A percentile compares a stretch with the other conserved stretches of the same genome.
phyloP scores from a whole-genome alignment of 1,139 yeast genomes.

The Kluyveromyces sp. region DNA sequence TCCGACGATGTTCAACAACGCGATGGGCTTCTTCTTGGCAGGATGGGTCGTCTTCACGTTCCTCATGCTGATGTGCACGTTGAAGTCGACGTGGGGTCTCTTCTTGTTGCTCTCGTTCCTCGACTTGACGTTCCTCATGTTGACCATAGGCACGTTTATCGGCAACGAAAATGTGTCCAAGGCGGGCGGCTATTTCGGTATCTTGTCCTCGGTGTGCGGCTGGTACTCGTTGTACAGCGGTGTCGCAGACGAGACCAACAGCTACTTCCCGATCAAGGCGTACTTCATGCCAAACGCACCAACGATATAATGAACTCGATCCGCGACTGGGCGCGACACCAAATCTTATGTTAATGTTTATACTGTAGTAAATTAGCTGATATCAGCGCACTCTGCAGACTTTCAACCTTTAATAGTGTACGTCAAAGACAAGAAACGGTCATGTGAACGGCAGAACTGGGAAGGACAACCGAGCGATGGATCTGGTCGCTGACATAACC shows the following conservation, averaged over 20 bases:
- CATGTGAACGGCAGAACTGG: too few species aligned
- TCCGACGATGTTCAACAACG: conserved; percentile 37
- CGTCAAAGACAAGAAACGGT: too few species aligned
- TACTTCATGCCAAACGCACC: conserved; percentile 47
- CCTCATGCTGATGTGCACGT: conserved; percentile 49
- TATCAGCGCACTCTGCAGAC: too few species aligned
- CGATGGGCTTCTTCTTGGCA: conserved; percentile 53
- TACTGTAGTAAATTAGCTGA: neutral
- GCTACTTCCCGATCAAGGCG: conserved; percentile 53
- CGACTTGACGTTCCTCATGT: conserved; percentile 47
- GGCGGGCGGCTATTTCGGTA: conserved; percentile 70
- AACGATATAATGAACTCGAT: conserved; percentile 17
- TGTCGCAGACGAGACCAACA: conserved; percentile 54
- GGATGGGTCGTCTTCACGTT: conserved; percentile 65
- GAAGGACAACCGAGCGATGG: conserved; percentile 2
- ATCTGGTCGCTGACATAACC: conserved; percentile 1
- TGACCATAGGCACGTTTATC: conserved; percentile 52
- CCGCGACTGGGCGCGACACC: neutral
- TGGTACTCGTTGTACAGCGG: conserved; percentile 66
- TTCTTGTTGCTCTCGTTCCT: conserved; percentile 47
- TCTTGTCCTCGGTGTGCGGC: conserved; percentile 53
- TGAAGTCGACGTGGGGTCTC: conserved; percentile 60
- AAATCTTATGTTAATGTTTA: neutral
- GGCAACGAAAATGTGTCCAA: conserved; percentile 40
- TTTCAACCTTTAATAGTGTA: too few species aligned